These are phyloP conservation scores for Colletotrichum sp. DNA, from an alignment of 2,329 filamentous ascomycete species.

Conservation along the genomic window DNA sequence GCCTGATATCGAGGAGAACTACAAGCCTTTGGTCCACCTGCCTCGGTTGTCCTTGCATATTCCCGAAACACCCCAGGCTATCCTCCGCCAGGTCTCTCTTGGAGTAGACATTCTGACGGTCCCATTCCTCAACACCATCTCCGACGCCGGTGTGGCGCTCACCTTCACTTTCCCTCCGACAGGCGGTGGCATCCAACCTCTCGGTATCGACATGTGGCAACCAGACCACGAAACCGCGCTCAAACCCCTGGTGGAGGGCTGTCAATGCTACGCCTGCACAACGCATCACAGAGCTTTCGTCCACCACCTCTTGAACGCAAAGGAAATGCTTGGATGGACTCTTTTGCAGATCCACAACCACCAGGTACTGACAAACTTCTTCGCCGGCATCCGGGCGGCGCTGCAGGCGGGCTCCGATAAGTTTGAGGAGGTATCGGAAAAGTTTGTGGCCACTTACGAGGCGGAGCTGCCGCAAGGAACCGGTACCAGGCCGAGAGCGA, in stretches of 20 bases:
- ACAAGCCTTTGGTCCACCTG: conserved; percentile 61
- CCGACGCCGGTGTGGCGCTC: conserved; percentile 86
- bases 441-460: conserved; percentile 66
- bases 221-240: conserved; percentile 65
- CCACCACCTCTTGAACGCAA: conserved; percentile 85
- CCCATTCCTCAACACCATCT: conserved; percentile 75
- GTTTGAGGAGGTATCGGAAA: conserved; percentile 60
- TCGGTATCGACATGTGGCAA: conserved; percentile 84
- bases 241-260: conserved; percentile 65
- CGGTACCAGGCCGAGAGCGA: conserved; percentile 77
- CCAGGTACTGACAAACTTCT: conserved; percentile 74
- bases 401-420: conserved; percentile 61
- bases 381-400: conserved; percentile 69
- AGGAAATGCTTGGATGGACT: conserved; percentile 97
- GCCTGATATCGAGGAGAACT: conserved; percentile 65
- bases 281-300: conserved; percentile 87
- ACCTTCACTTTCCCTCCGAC: conserved; percentile 71
- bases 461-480: conserved; percentile 73
- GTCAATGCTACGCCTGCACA: conserved; percentile 83
- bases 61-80: conserved; percentile 73
- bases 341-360: conserved; percentile 94
- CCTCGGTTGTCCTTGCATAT: conserved; percentile 78
- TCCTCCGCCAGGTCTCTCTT: conserved; percentile 76
- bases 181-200: conserved; percentile 39
- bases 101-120: conserved; percentile 83